Evolutionary conservation across 192 early-diverging fungal species (phyloP), one percentile per base, ranked within the genome.

Genomic region (Linnemannia exigua): DNA sequence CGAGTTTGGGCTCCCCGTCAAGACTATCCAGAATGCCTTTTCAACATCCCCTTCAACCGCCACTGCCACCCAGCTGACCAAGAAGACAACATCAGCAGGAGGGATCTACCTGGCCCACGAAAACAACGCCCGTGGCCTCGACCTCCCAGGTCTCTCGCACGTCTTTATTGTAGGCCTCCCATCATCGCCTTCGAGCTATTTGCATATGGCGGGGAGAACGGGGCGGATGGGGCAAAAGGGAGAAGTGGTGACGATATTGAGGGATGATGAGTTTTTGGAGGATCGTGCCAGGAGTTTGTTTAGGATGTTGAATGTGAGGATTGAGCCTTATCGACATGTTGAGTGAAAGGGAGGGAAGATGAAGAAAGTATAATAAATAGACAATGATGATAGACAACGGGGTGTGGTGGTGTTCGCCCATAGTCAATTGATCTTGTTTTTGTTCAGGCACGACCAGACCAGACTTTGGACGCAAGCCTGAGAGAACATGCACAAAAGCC

Each of bases 201-300:
- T 96, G 15, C 98, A 99, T 74, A 95, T 98, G 94, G 94, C 96
- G 1, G 97, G 98, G 28, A 88, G 98, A 22, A 93, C 95, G 0
- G 96, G 96, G 11, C 84, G 98, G 31, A 94, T 95, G 83, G 96
- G 95, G 0, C 87, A 90, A 47, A 37, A 79, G 22, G 94, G 94
- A 0, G 89, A 87, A 33, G 91, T 93, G 22, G 86, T 92, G 33
- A 92, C 86, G 5, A 79, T 93, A 20, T 74, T 91, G 3, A 82
- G 81, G 36, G 89, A 93, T 38, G 71, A 79, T 37, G 90, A 83
- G 19, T 74, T 84, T 66, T 51, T 82, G 1, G 91, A 92, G 69
- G 77, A 80, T 19, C 81, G 88, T 35, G 84, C 90, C 5, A 28
- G 77, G 19, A 84, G 79, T 6, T 87, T 91, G 82, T 91, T 89